phyloP scores from a whole-genome alignment of 768 basidiomycete species.

The Tubosaeta sp. region DNA sequence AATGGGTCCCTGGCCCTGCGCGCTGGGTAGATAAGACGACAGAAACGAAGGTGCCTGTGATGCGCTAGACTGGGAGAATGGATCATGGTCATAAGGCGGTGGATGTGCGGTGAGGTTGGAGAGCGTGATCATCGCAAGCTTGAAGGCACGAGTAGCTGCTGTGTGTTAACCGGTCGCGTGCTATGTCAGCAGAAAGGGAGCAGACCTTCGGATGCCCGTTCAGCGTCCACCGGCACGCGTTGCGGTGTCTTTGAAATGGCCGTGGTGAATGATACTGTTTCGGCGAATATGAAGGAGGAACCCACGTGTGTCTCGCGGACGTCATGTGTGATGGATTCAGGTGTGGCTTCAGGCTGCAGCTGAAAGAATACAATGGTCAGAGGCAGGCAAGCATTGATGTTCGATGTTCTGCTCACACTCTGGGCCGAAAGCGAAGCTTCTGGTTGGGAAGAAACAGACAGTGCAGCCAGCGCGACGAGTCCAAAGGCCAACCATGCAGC shows the following conservation, averaged over 20 bases:
- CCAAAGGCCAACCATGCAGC: constrained; percentile 61
- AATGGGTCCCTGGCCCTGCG: constrained; percentile 75
- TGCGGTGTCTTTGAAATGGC: constrained; percentile 11
- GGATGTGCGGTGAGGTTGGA: constrained; percentile 60
- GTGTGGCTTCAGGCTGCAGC: constrained; percentile 13
- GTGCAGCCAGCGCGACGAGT: constrained; percentile 47
- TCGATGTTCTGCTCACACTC: constrained; percentile 9
- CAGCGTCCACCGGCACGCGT: constrained; percentile 24
- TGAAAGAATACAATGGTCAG: constrained; percentile 2
- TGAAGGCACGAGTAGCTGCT: constrained; percentile 69
- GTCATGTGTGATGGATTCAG: not conserved
- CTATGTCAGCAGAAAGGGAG: not conserved
- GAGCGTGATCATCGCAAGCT: constrained; percentile 66
- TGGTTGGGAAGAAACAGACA: constrained; percentile 42
- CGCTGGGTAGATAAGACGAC: constrained; percentile 62
- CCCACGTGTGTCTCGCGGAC: constrained; percentile 16
- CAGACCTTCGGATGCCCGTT: constrained; percentile 52
- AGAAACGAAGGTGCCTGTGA: constrained; percentile 49
- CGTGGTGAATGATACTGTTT: not conserved
- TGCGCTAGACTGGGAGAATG: constrained; percentile 33
- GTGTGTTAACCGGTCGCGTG: constrained; percentile 1
- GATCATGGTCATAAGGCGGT: constrained; percentile 52
- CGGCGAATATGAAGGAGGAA: not conserved
- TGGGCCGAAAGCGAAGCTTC: constrained; percentile 12
- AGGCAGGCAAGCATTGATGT: not conserved